Base-by-base conservation (phyloP, 2,329 filamentous ascomycete species). In the Daldinia sp. region DNA sequence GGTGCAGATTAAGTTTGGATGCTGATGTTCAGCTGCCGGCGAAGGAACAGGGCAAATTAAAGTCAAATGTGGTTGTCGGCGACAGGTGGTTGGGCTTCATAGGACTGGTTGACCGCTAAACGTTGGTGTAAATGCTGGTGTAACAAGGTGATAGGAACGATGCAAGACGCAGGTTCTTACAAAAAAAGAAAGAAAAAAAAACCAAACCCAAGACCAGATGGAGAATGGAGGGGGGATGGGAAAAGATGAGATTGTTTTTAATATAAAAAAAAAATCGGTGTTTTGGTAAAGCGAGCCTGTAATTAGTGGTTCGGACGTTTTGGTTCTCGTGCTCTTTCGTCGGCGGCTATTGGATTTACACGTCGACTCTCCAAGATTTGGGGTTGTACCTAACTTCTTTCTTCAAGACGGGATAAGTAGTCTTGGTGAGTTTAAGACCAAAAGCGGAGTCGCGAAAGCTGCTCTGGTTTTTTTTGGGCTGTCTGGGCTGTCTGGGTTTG, bases 51-150 rank as follows among this genome's bases (percentile, higher is more conserved):
- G 60, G 35, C 68, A 68, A 68, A 70, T 72, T 26, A 68, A 68
- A 64, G 62, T 72, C 46, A 60, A 66, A 61, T 57, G 51, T 68
- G 26, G 53, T 62, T 50, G 63, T 67, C 58, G 58, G 70, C 68
- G 65, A 68, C 63, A 68, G 68, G 68, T 72, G 68, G 70, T 71
- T 71, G 68, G 70, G 70, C 68, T 67, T 72, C 68, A 69, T 69
- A 71, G 35, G 68, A 69, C 64, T 70, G 66, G 67, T 48, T 71
- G 69, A 67, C 64, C 65, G 68, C 62, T 67, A 46, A 59, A 63
- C 53, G 41, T 56, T 67, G 55, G 68, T 72, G 68, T 69, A 67
- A 71, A 62, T 39, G 50, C n/a, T 46, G 20, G 42, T 46, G 42
- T 46, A 46, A 46, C 42, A 2, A 2, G 20, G 9, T 12, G 42